Evolutionary conservation across 1,284 basidiomycete species (phyloP), one percentile per base, ranked within the genome.

Genomic region (Gastroboletus turbinatus): DNA sequence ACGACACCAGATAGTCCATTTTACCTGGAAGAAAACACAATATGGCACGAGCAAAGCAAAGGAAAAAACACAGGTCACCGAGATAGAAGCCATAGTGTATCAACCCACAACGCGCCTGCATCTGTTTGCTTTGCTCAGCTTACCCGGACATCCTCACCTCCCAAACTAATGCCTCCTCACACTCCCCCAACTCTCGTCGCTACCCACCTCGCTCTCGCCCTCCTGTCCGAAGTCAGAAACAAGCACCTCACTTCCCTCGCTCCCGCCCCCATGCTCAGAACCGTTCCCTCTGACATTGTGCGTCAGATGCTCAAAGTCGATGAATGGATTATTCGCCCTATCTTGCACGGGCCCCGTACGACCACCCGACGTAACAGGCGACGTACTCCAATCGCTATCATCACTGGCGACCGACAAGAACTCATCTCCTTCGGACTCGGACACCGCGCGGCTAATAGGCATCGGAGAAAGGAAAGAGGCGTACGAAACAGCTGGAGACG

Each of bases 141-240:
- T 32, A 46, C 44, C 44, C 27, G 32, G 13, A 46, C 1, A 29
- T 14, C 21, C 14, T 25, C 23, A 43, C 45, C 30, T n/a, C 39
- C 46, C 46, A 21, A 21, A 13, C 56, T 57, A 67, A 36, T 64
- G 57, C 29, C 53, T 50, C 43, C 47, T 58, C 23, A 58, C 65
- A 33, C 67, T 69, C 25, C 62, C 69, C 55, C 68, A 68, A 36
- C 66, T 70, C 46, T 57, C 66, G 9, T 68, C 71, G 3, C 67
- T 71, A 4, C 67, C 60, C 2, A 40, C 56, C 39, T 71, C 68
- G n/a, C 69, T 69, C 30, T 13, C 56, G 4, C 43, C 63, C 36
- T 64, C 64, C 3, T 50, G 64, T 21, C 36, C 64, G 5, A 39
- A 21, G 3, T 53, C 64, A 25, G 49, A 40, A 25, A 67, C 36